Evolutionary conservation across 139 green algal species (phyloP).

Genomic region (Choricystis sp.): DNA sequence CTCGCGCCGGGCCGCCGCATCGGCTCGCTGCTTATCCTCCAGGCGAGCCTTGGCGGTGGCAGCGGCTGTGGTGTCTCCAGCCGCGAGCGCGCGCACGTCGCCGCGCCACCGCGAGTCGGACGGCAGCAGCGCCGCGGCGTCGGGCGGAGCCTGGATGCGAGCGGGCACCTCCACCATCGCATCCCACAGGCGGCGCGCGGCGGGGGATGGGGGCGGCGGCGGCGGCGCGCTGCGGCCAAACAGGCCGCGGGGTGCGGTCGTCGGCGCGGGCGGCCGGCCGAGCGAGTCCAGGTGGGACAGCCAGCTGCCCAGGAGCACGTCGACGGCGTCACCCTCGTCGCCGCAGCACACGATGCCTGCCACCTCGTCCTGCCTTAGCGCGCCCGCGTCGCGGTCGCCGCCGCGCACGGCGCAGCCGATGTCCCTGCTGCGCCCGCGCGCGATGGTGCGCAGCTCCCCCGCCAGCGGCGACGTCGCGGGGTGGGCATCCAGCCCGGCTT

Average conservation of each 20-base stretch:
- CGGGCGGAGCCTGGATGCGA: slow-evolving; percentile 5
- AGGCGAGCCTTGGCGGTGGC: slow-evolving; percentile 35
- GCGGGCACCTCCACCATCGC: too few relatives aligned
- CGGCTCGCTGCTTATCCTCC: slow-evolving; percentile 25
- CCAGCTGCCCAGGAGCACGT: slow-evolving; percentile 31
- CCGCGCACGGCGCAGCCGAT: not conserved
- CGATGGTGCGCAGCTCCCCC: too few relatives aligned
- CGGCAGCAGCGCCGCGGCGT: slow-evolving; percentile 6
- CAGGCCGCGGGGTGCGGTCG: not conserved
- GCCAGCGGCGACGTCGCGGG: too few relatives aligned
- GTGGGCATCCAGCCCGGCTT: too few relatives aligned
- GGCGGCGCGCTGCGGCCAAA: too few relatives aligned
- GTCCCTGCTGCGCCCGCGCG: too few relatives aligned
- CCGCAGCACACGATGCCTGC: not conserved
- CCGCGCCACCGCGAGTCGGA: slow-evolving; percentile 23
- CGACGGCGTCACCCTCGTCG: slow-evolving; percentile 12
- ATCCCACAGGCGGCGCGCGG: slow-evolving; percentile 3
- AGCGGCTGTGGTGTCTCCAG: slow-evolving; percentile 6
- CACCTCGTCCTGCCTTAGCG: not conserved
- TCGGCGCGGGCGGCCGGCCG: slow-evolving; percentile 2
- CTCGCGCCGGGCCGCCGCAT: not conserved
- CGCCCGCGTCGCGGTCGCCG: too few relatives aligned
- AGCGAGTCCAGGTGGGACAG: slow-evolving; percentile 35
- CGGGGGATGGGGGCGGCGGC: too few relatives aligned
- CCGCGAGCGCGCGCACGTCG: slow-evolving; percentile 11